Evolutionary conservation across 805 yeast genomes (phyloP).

Genomic region (Babjeviella inositovora): DNA sequence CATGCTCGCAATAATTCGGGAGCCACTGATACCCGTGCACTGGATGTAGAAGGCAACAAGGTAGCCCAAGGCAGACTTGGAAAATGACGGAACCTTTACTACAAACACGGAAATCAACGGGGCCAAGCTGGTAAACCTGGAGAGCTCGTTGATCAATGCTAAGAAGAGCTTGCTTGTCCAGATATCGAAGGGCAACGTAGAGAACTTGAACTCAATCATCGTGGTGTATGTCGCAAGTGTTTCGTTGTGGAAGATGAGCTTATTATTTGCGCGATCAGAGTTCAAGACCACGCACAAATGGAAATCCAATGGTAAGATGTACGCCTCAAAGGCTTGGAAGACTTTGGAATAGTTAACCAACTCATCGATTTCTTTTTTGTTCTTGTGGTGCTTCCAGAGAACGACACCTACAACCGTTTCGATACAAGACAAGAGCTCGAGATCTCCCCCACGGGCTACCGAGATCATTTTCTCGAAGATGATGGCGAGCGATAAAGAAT

Average conservation of each 20-base stretch:
- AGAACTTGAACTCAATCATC: slow-evolving; percentile 4
- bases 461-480: too few species aligned
- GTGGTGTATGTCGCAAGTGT: slow-evolving; percentile 4
- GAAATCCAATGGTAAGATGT: slow-evolving; percentile 14
- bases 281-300: slow-evolving; percentile 15
- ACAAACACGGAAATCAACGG: slow-evolving; percentile 16
- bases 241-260: slow-evolving; percentile 3
- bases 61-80: slow-evolving; percentile 8
- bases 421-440: slow-evolving; percentile 7
- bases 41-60: slow-evolving; percentile 10
- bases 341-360: slow-evolving; percentile 8
- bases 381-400: slow-evolving; percentile 9
- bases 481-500: too few species aligned
- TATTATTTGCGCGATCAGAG: slow-evolving; percentile 6
- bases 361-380: slow-evolving; percentile 5
- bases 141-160: slow-evolving; percentile 15
- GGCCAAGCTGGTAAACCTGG: slow-evolving; percentile 10
- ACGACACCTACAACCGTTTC: slow-evolving; percentile 24
- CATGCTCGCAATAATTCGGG: slow-evolving; percentile 2
- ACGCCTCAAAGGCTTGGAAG: slow-evolving; percentile 5
- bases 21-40: slow-evolving; percentile 4
- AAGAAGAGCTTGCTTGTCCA: slow-evolving; percentile 15
- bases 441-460: slow-evolving; percentile 1
- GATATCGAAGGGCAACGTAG: slow-evolving; percentile 5
- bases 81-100: too few species aligned